Conservation (phyloP, 805 yeast genomes). For the Metschnikowia lochheadii region DNA sequence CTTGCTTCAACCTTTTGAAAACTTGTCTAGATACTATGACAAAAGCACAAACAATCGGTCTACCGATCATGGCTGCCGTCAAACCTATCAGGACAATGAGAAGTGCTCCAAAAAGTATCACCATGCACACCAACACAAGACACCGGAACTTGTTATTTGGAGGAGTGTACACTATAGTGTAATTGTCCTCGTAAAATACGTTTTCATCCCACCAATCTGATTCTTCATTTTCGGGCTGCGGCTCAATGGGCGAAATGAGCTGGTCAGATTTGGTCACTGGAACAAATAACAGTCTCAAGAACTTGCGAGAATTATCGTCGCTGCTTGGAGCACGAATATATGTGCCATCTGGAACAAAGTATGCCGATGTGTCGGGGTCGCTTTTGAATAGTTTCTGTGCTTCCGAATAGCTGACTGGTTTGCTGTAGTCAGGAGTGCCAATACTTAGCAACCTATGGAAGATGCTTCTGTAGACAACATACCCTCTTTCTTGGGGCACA, state of each 20-base stretch:
- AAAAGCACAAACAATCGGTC: slow-evolving; percentile 9
- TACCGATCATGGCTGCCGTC: slow-evolving; percentile 27
- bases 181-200: slow-evolving; percentile 37
- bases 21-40: neutral
- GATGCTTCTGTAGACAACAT: slow-evolving; percentile 50
- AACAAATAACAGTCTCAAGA: slow-evolving; percentile 64
- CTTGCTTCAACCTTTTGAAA: neutral
- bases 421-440: slow-evolving; percentile 49
- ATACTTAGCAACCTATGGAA: slow-evolving; percentile 41
- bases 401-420: slow-evolving; percentile 50
- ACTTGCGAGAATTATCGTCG: slow-evolving; percentile 68
- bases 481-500: slow-evolving; percentile 66
- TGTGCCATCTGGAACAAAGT: slow-evolving; percentile 75
- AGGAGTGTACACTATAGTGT: slow-evolving; percentile 82
- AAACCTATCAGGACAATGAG: slow-evolving; percentile 22
- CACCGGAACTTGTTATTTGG: slow-evolving; percentile 66
- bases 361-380: slow-evolving; percentile 43
- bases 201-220: slow-evolving; percentile 40
- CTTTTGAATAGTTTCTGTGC: slow-evolving; percentile 43
- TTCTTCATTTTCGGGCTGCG: slow-evolving; percentile 19
- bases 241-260: slow-evolving; percentile 35
- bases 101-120: slow-evolving; percentile 46
- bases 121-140: slow-evolving; percentile 39
- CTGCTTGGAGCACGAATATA: slow-evolving; percentile 83
- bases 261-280: slow-evolving; percentile 79